phyloP scores from a whole-genome alignment of 352 stramenopile genomes.

The Phytophthora europaea region DNA sequence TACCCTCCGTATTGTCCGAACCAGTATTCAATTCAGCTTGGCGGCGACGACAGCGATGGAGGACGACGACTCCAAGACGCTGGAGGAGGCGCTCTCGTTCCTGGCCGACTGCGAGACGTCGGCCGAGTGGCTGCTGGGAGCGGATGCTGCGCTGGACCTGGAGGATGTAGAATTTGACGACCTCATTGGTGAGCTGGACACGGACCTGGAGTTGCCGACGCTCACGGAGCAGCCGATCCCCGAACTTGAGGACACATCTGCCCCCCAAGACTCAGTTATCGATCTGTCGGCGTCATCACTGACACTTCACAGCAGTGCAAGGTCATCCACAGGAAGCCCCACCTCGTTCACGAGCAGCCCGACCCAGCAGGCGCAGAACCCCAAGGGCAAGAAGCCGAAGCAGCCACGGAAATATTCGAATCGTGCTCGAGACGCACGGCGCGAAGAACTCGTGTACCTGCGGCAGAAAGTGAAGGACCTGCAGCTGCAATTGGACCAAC shows the following conservation, averaged over 20 bases:
- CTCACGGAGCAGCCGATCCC: constrained; percentile 34
- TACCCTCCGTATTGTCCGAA: no score
- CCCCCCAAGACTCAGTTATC: neutral
- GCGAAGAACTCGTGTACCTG: constrained; percentile 50
- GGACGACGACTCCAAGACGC: constrained; percentile 30
- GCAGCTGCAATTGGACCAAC: constrained; percentile 40
- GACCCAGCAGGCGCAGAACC: constrained; percentile 6
- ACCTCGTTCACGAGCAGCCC: constrained; percentile 18
- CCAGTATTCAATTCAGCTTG: constrained; percentile 19
- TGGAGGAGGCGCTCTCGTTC: constrained; percentile 56
- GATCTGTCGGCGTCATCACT: neutral
- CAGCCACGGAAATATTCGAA: constrained; percentile 47
- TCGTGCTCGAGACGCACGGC: constrained; percentile 36
- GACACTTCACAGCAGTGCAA: neutral
- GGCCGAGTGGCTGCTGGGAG: constrained; percentile 37
- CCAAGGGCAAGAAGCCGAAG: constrained; percentile 29
- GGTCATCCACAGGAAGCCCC: constrained; percentile 6
- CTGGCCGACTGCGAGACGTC: constrained; percentile 51
- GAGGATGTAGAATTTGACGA: constrained; percentile 11
- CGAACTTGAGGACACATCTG: neutral
- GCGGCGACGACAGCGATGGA: constrained; percentile 16
- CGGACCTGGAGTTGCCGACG: constrained; percentile 32
- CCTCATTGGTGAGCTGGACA: constrained; percentile 7
- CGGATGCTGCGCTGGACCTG: constrained; percentile 29
- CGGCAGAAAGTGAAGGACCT: constrained; percentile 50